phyloP scores from a whole-genome alignment of 2,329 filamentous ascomycete genomes.

The Xylaria sp. region DNA sequence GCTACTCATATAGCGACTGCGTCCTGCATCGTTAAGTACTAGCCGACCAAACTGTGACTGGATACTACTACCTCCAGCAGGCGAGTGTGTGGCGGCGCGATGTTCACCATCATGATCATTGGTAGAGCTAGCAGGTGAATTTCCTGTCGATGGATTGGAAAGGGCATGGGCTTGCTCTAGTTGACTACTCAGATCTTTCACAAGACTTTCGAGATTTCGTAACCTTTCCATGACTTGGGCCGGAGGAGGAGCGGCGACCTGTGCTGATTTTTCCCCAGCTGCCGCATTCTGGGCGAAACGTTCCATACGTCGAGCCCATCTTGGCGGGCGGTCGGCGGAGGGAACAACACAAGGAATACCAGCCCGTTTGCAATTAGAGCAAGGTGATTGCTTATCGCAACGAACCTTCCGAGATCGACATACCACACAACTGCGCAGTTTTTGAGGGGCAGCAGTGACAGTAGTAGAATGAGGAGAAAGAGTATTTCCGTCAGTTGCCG shows the following conservation, averaged over 20 bases:
- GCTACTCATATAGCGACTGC: constrained; percentile 56
- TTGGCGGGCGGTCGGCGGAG: constrained; percentile 54
- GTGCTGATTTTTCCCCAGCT: constrained; percentile 46
- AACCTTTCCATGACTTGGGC: constrained; percentile 56
- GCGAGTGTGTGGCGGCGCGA: constrained; percentile 2
- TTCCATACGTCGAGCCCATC: constrained; percentile 60
- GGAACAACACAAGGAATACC: constrained; percentile 59
- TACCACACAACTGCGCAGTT: constrained; percentile 35
- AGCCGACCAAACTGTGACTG: constrained; percentile 54
- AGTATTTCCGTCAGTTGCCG: neutral
- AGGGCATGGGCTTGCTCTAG: constrained; percentile 50
- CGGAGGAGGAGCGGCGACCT: constrained; percentile 38
- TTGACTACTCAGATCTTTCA: constrained; percentile 55
- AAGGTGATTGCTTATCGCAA: constrained; percentile 62
- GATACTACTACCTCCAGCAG: constrained; percentile 29
- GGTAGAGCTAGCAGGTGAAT: constrained; percentile 39
- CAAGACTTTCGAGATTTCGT: constrained; percentile 55
- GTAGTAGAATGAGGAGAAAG: neutral
- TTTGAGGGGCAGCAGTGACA: constrained; percentile 5
- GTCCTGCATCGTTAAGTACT: constrained; percentile 50
- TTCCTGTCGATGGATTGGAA: constrained; percentile 31
- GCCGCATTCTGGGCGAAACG: constrained; percentile 43
- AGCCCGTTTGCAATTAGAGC: constrained; percentile 61
- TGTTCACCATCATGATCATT: constrained; percentile 31
- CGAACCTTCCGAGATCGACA: constrained; percentile 62